A percentile compares a stretch with the other conserved stretches of the same genome.
These are phyloP conservation scores for Saccharum hybrid DNA, from an alignment of 202 grass and related monocot species.

Conservation along the genomic window DNA sequence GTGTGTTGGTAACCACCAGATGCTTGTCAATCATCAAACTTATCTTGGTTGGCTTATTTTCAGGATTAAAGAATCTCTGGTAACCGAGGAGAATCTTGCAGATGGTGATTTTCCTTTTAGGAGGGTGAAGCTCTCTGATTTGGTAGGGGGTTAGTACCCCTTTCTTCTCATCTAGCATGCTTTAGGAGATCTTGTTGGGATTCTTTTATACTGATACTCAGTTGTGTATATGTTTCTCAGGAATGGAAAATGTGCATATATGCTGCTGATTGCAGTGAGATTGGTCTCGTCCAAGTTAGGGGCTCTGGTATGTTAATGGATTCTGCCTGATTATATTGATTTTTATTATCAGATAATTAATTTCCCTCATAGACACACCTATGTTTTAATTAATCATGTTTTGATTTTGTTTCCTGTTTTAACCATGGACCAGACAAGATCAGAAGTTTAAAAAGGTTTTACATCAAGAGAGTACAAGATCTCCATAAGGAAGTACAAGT, in stretches of 20 bases:
- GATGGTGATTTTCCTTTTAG: conserved; percentile 55
- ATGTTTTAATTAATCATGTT: conserved; percentile 41
- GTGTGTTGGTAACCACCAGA: conserved; percentile 16
- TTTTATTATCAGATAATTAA: conserved; percentile 25
- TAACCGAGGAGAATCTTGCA: conserved; percentile 46
- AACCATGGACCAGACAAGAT: conserved; percentile 67
- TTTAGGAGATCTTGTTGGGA: conserved; percentile 28
- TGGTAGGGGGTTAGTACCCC: conserved; percentile 84
- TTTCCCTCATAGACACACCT: conserved; percentile 23
- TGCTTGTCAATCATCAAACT: conserved; percentile 27
- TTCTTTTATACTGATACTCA: conserved; percentile 45
- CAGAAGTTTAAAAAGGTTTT: conserved; percentile 85
- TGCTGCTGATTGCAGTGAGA: conserved; percentile 89
- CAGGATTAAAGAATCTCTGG: conserved; percentile 72
- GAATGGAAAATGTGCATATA: conserved; percentile 91
- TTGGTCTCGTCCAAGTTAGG: conserved; percentile 80
- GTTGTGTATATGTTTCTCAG: conserved; percentile 49
- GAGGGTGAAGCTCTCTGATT: conserved; percentile 73
- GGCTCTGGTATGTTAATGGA: conserved; percentile 63
- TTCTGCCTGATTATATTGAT: conserved; percentile 22
- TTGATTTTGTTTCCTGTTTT: conserved; percentile 28
- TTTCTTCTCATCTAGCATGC: conserved; percentile 46
- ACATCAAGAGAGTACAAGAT: conserved; percentile 81
- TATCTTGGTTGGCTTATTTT: conserved; percentile 38
- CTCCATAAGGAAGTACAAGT: conserved; percentile 80